Conservation (phyloP, 371 early-diverging fungal genomes). For the Zancudomyces culisetae region DNA sequence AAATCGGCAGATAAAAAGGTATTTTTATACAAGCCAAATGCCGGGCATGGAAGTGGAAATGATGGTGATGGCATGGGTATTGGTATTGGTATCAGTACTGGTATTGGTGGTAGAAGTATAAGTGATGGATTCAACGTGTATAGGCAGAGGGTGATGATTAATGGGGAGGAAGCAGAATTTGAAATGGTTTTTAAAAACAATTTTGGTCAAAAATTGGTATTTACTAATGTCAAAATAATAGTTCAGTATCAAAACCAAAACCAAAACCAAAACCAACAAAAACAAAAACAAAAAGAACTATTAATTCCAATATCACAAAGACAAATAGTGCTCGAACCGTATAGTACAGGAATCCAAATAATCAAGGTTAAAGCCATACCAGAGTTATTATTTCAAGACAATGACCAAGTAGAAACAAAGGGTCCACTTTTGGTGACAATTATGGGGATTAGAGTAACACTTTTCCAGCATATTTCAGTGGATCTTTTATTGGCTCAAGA, state of each 20-base stretch:
- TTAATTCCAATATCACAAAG: no score
- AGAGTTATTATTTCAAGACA: no score
- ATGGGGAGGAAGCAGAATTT: conserved; percentile 10
- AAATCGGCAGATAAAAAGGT: conserved; percentile 6
- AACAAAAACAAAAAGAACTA: no score
- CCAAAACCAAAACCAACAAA: no score
- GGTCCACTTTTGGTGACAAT: no score
- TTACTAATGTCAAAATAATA: conserved; percentile 10
- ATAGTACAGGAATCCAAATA: no score
- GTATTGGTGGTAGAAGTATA: no score
- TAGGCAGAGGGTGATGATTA: conserved; percentile 7
- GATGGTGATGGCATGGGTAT: neutral
- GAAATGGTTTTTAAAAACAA: conserved; percentile 17
- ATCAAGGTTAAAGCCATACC: no score
- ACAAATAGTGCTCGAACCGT: no score
- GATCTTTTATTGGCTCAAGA: conserved; percentile 11
- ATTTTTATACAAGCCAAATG: conserved; percentile 19
- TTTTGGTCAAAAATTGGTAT: conserved; percentile 13
- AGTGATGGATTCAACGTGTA: conserved; percentile 7
- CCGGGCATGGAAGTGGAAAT: neutral
- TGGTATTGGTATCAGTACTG: no score
- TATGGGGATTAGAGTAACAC: conserved; percentile 7
- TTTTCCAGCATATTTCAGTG: conserved; percentile 14
- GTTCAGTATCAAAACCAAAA: neutral
- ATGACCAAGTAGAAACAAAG: no score